Evolutionary conservation across 2,329 filamentous ascomycete species (phyloP).

Genomic region (Simplicillium aogashimaense): DNA sequence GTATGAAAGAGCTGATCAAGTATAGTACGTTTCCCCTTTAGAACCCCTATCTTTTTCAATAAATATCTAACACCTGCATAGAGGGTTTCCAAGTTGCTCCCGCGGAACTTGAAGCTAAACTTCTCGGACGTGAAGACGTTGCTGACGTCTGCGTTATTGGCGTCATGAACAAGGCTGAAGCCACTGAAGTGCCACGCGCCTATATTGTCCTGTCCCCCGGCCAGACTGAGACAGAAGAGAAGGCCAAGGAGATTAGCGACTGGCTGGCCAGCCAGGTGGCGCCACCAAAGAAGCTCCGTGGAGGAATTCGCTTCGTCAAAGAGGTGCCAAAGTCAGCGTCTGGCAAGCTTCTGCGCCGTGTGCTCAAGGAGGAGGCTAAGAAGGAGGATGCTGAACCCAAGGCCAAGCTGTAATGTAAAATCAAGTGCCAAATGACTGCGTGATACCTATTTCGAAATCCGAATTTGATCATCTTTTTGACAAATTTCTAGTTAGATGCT

Average conservation of each 20-base stretch:
- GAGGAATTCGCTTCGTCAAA: conserved; percentile 59
- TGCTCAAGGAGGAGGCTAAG: conserved; percentile 35
- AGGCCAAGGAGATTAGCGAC: conserved; percentile 21
- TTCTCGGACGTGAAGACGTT: conserved; percentile 32
- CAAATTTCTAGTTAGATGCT: background rate
- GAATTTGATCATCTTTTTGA: too few species aligned
- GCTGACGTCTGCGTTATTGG: conserved; percentile 57
- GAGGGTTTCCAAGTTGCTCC: conserved; percentile 62
- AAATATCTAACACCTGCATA: conserved; percentile 27
- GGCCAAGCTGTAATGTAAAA: conserved; percentile 24
- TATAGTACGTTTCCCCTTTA: conserved; percentile 32
- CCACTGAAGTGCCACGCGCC: conserved; percentile 56
- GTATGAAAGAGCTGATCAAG: conserved; percentile 58
- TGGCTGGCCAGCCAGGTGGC: conserved; percentile 48
- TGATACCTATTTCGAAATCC: too few species aligned
- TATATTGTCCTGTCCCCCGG: conserved; percentile 27
- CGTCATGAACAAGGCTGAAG: conserved; percentile 44
- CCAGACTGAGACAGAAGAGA: conserved; percentile 20
- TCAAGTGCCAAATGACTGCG: background rate
- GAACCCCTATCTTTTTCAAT: background rate
- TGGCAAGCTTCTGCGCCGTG: conserved; percentile 37
- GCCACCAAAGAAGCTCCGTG: conserved; percentile 58
- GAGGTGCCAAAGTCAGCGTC: conserved; percentile 60
- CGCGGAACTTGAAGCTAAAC: conserved; percentile 49
- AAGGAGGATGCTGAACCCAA: conserved; percentile 20